Base-by-base conservation (phyloP, 2,329 filamentous ascomycete species). In the Scortechinia acanthostroma region DNA sequence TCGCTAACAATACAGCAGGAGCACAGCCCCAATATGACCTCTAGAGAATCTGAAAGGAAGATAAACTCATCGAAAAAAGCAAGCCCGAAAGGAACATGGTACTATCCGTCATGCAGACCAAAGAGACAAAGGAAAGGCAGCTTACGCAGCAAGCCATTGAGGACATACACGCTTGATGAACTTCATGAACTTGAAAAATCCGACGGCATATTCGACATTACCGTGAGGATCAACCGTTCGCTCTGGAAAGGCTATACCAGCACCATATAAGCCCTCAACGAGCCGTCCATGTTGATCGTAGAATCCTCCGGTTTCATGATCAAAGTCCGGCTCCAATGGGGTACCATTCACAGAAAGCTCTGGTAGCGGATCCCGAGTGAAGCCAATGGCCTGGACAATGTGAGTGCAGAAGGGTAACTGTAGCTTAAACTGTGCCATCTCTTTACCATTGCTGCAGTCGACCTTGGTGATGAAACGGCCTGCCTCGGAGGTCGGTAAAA, bases 171-270 rank as follows among this genome's bases (percentile, higher is more conserved):
- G 69, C 59, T 75, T 74, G 45, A 79, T 58, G 52, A 74, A 82
- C 42, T 70, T 77, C 77, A 83, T 82, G 50, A 84, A 83, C 59
- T 84, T 83, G 55, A 68, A 80, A 54, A 83, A 73, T 0, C 80
- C 80, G 43, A 83, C 80, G 1, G 76, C 75, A 52, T 71, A 66
- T 59, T 83, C 78, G 4, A 77, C 72, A 55, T 81, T 82, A 0
- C 78, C 77, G 33, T 70, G 61, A 1, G 77, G 79, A 62, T 83
- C 80, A 5, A 69, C 69, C 4, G 82, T 77, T 20, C 68, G 63
- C 54, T 83, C 76, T 0, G 80, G 80, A 52, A 75, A 84, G 1
- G 78, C 79, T 51, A 84, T 83, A 0, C 80, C 80, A 0, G 77
- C 78, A 2, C 76, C 80, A 53, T 73, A 78, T 16, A 83, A 52